Percentiles rank a stretch among this genome's conserved stretches.
Conservation (phyloP, 768 basidiomycete genomes). For the Mycena kentingensis region DNA sequence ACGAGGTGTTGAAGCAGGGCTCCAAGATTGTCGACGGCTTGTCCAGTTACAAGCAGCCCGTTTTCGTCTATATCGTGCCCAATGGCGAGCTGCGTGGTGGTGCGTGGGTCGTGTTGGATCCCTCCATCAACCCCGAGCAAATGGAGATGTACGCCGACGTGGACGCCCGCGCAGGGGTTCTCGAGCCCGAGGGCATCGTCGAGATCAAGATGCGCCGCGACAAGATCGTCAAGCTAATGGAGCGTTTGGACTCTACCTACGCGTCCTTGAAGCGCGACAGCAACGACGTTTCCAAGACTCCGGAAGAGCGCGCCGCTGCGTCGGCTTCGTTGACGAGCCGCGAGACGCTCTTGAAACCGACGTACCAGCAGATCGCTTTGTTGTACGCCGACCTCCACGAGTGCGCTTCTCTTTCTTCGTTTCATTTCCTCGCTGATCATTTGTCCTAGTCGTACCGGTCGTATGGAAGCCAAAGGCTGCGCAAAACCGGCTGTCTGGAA, state of each 20-base stretch:
- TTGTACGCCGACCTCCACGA: slow-evolving; percentile 97
- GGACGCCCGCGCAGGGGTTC: slow-evolving; percentile 92
- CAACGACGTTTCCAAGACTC: slow-evolving; percentile 69
- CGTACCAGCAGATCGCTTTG: slow-evolving; percentile 91
- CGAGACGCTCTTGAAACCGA: slow-evolving; percentile 80
- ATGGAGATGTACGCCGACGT: slow-evolving; percentile 99
- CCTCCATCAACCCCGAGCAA: slow-evolving; percentile 93
- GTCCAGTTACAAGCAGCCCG: slow-evolving; percentile 94
- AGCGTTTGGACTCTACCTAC: slow-evolving; percentile 85
- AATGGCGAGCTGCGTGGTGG: slow-evolving; percentile 99
- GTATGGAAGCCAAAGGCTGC: slow-evolving; percentile 98
- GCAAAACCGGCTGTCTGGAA: slow-evolving; percentile 88
- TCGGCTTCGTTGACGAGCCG: slow-evolving; percentile 69
- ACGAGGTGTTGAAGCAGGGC: slow-evolving; percentile 95
- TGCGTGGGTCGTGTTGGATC: slow-evolving; percentile 99
- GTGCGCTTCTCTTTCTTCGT: slow-evolving; percentile 48
- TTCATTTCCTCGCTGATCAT: slow-evolving; percentile 6
- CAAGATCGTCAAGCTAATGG: slow-evolving; percentile 89
- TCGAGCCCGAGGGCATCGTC: slow-evolving; percentile 95
- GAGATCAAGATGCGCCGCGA: slow-evolving; percentile 98
- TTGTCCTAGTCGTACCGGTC: slow-evolving; percentile 76
- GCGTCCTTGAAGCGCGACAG: slow-evolving; percentile 78
- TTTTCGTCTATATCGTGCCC: slow-evolving; percentile 97
- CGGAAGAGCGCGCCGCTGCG: slow-evolving; percentile 75
- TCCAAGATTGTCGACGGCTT: slow-evolving; percentile 99